Percentiles rank a stretch among this genome's conserved stretches.
phyloP scores from a whole-genome alignment of 192 early-diverging fungal genomes.

The Backusella westeae region DNA sequence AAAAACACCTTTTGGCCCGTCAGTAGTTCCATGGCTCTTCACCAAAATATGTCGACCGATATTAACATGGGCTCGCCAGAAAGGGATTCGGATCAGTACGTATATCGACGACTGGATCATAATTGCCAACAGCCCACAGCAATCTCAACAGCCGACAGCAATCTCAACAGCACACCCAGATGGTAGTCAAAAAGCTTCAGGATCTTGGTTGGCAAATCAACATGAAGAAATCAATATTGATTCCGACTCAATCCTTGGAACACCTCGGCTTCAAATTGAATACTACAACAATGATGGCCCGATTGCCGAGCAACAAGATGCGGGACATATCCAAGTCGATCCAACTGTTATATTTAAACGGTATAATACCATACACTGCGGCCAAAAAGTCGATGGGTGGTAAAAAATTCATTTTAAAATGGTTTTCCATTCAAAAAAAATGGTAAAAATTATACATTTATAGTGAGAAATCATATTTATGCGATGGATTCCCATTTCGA shows the following conservation, averaged over 20 bases:
- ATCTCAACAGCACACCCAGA: neutral
- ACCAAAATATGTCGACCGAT: slow-evolving; percentile 8
- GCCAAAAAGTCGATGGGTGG: no score
- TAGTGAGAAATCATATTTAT: no score
- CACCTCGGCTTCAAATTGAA: slow-evolving; percentile 30
- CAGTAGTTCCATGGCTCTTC: neutral
- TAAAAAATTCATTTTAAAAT: no score
- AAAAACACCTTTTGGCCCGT: slow-evolving; percentile 1
- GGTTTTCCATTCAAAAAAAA: no score
- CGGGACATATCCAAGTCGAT: slow-evolving; percentile 25
- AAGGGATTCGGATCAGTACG: neutral
- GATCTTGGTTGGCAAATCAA: slow-evolving; percentile 25
- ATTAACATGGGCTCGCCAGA: neutral
- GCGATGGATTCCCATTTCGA: no score
- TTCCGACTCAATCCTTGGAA: slow-evolving; percentile 23
- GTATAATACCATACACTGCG: no score
- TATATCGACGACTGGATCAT: slow-evolving; percentile 16
- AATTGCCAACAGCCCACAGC: neutral
- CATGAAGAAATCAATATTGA: slow-evolving; percentile 18
- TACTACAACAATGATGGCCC: slow-evolving; percentile 18
- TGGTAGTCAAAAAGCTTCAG: neutral
- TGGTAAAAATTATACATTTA: no score
- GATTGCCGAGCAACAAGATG: slow-evolving; percentile 23
- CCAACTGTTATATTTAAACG: no score
- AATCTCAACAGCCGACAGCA: no score